phyloP scores from a whole-genome alignment of 2,329 filamentous ascomycete genomes.

The Camillea tinctor region DNA sequence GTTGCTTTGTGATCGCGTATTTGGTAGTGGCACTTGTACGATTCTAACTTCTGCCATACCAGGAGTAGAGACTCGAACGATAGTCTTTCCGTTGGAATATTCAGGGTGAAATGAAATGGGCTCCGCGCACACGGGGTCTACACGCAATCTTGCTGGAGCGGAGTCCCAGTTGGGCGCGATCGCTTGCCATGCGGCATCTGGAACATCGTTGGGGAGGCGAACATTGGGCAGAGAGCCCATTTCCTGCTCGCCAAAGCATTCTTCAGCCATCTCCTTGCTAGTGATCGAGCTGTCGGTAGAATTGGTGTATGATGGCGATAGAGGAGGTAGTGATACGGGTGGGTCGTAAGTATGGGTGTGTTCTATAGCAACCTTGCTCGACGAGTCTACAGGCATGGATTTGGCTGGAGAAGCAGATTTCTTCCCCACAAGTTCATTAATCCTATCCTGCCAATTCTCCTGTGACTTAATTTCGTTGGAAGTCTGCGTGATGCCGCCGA shows the following conservation, averaged over 20 bases:
- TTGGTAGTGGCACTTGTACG: slow-evolving; percentile 12
- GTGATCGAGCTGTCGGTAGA: slow-evolving; percentile 45
- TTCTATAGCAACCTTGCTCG: slow-evolving; percentile 66
- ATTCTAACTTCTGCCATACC: slow-evolving; percentile 42
- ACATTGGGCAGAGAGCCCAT: slow-evolving; percentile 75
- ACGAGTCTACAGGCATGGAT: slow-evolving; percentile 62
- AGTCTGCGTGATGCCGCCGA: slow-evolving; percentile 26
- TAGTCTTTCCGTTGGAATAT: slow-evolving; percentile 38
- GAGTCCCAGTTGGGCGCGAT: slow-evolving; percentile 54
- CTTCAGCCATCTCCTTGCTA: slow-evolving; percentile 71
- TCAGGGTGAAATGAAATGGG: slow-evolving; percentile 40
- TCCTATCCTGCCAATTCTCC: slow-evolving; percentile 73
- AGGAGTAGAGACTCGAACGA: slow-evolving; percentile 43
- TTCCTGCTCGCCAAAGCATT: slow-evolving; percentile 79
- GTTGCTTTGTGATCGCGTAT: slow-evolving; percentile 13
- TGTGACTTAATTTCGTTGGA: slow-evolving; percentile 32
- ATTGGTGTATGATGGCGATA: slow-evolving; percentile 28
- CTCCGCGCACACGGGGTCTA: slow-evolving; percentile 48
- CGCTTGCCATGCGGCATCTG: slow-evolving; percentile 63
- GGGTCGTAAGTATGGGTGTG: slow-evolving; percentile 51
- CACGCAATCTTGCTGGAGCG: slow-evolving; percentile 50
- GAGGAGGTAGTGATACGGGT: slow-evolving; percentile 67
- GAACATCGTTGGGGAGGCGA: slow-evolving; percentile 61
- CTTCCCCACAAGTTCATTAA: slow-evolving; percentile 72
- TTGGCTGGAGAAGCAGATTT: slow-evolving; percentile 58